phyloP scores from a whole-genome alignment of 176 grass and related monocot genomes.

The Poa annua region DNA sequence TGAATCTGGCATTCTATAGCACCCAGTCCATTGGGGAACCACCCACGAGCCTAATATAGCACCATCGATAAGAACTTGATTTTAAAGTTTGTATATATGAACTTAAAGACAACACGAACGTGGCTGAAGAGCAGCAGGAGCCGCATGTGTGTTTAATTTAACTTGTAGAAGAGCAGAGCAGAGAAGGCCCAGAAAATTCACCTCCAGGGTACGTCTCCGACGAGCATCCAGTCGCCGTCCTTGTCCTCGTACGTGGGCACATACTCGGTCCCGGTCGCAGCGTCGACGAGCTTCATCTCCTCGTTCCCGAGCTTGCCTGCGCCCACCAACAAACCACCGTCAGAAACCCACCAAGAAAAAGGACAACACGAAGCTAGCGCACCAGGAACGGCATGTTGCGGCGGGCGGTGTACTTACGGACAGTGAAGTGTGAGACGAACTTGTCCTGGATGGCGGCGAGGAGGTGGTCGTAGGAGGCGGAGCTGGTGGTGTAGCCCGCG shows the following conservation, averaged over 20 bases:
- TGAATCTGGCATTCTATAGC: not conserved
- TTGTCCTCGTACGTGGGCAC: constrained; percentile 99
- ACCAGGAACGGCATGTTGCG: not conserved
- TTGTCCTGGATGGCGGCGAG: constrained; percentile 77
- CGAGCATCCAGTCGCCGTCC: constrained; percentile 99
- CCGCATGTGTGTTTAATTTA: not conserved
- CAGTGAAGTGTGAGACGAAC: constrained; percentile 81
- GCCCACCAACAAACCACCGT: no score
- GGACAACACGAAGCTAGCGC: not conserved
- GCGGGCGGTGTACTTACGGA: constrained; percentile 53
- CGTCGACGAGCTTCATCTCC: constrained; percentile 81
- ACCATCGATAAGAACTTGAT: not conserved
- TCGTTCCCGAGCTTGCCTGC: constrained; percentile 73
- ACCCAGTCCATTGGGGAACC: not conserved
- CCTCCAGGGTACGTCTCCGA: constrained; percentile 99
- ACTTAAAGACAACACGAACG: not conserved
- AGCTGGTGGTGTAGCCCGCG: constrained; percentile 15
- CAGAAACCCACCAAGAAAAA: not conserved
- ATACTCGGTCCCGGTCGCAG: constrained; percentile 67
- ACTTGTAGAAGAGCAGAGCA: not conserved
- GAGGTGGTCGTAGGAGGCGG: constrained; percentile 57
- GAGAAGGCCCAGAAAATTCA: constrained; percentile 26
- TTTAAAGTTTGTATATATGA: not conserved
- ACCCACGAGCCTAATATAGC: not conserved
- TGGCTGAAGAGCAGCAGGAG: not conserved